Base-by-base conservation (phyloP, 768 basidiomycete species). In the Exidia glandulosa region DNA sequence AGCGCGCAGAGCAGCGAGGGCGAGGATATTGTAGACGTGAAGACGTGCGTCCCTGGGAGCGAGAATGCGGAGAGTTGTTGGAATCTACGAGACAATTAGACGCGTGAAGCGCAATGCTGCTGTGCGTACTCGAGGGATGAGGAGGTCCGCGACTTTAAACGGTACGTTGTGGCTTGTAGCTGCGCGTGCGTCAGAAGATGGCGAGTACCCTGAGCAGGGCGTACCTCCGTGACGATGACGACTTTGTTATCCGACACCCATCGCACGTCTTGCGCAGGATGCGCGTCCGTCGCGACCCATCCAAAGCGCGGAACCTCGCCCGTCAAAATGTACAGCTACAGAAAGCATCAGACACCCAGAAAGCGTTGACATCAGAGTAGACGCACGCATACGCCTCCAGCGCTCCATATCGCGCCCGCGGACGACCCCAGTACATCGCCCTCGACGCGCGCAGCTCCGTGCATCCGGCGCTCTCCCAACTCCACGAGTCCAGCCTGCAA, bases 381-480 rank as follows among this genome's bases (percentile, higher is more conserved):
- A 45, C 41, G 5, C 19, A 6, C 41, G 41, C 5, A n/a, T n/a
- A n/a, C n/a, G 41, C 41, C 41, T 6, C 41, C 41, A 12, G 41
- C 6, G 23, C 41, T 19, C 41, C 41, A 45, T 6, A 45, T 23
- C 6, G 41, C 41, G 41, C 41, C 41, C 6, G 19, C 41, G 19
- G 19, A 65, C 33, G 74, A 57, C 25, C 70, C 71, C 27, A 66
- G 56, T 9, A 74, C 56, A 10, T 67, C 50, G 29, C 66, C 69
- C 7, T 66, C 65, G 16, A 69, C 56, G 23, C 69, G 59, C 23
- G 78, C 16, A 23, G 69, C 63, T 3, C 78, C 79, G 10, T 74
- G 58, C 54, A 73, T 69, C 7, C 64, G 45, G 14, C 69, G 69
- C 2, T 74, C 69, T 23, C 72, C 75, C 6, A 75, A 63, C 32